phyloP scores from a whole-genome alignment of 768 basidiomycete genomes.

The Kwoniella dendrophila region DNA sequence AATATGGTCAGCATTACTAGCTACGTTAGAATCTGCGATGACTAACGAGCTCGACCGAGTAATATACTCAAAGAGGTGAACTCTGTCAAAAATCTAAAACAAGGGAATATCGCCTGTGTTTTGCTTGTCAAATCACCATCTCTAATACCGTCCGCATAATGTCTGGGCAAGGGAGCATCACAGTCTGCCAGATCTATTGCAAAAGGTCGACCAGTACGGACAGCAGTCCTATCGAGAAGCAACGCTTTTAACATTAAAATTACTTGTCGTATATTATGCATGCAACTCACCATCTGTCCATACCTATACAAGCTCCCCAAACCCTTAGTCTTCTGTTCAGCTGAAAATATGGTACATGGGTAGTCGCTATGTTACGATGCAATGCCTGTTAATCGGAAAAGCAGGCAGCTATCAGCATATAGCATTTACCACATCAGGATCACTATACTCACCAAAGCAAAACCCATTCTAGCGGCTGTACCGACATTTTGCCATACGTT shows the following conservation, averaged over 20 bases:
- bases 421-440: neutral
- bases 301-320: conserved; percentile 34
- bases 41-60: conserved; percentile 28
- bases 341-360: conserved; percentile 23
- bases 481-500: conserved; percentile 26
- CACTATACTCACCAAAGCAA: conserved; percentile 18
- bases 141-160: conserved; percentile 30
- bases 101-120: conserved; percentile 24
- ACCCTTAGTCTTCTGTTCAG: conserved; percentile 30
- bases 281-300: conserved; percentile 30
- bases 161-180: conserved; percentile 23
- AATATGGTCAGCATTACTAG: neutral
- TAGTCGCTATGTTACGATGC: conserved; percentile 28
- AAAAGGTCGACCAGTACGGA: conserved; percentile 20
- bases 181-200: conserved; percentile 28
- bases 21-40: too few species aligned
- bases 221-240: conserved; percentile 24
- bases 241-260: too few species aligned
- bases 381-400: conserved; percentile 15
- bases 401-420: neutral
- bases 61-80: conserved; percentile 26
- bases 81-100: conserved; percentile 28
- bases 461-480: conserved; percentile 19
- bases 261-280: too few species aligned
- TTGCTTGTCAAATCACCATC: conserved; percentile 11